Base-by-base conservation (phyloP, 805 yeast species). In the Phaffomyces opuntiae region DNA sequence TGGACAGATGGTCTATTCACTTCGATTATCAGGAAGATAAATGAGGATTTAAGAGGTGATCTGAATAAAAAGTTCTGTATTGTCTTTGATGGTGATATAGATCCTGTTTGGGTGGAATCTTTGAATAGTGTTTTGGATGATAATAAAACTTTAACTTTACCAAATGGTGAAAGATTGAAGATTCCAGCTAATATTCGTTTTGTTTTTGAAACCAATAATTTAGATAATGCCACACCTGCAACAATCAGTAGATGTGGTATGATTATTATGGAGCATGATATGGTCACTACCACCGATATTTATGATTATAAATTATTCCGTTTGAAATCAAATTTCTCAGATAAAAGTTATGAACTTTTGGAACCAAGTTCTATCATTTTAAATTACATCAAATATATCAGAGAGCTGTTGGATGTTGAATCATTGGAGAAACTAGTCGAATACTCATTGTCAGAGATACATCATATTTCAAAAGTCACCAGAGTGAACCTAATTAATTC, bases 181-280 rank as follows among this genome's bases (percentile, higher is more conserved):
- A 62, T 91, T 2, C 88, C 95, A 0, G 54, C 64, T 0, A 82
- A 83, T 52, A 72, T 87, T 5, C 71, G 77, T 21, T 59, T 91
- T 12, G 53, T 89, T 0, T 89, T 91, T 65, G 98, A 91, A 58
- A 87, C 86, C 5, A 83, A 83, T 40, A 70, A 63, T 39, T 62
- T 91, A 43, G 60, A 65, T 3, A 68, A 75, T 52, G 85, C 96
- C 0, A 91, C 98, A 0, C 87, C 87, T 0, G 98, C 98, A 0
- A 91, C 98, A 0, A 75, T 91, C 24, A 87, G 93, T 62, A 75
- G 98, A 60, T 90, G 97, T 70, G 96, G 96, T 4, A 80, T 91
- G 75, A 68, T 90, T 1, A 85, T 89, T 82, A 65, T 87, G 53
- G 81, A 79, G n/a, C 54, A 57, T 2, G 48, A 51, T 7, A 46